Evolutionary conservation across 805 yeast genomes (phyloP), one percentile per base, ranked within the genome.

Genomic region (Myxozyma nipponensis): DNA sequence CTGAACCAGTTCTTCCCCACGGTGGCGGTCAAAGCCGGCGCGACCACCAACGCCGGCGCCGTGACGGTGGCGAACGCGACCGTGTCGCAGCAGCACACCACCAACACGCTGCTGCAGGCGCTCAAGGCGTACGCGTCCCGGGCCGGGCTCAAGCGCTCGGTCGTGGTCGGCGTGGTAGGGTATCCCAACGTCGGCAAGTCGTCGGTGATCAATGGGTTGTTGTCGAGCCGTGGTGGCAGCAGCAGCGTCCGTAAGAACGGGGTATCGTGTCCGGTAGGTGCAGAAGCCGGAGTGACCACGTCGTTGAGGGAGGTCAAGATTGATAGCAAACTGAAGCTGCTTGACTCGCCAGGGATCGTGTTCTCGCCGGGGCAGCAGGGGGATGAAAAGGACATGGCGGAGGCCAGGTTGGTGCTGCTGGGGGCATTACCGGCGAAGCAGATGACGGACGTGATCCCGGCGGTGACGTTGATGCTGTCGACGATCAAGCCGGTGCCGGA

Each of bases 271-370:
- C 97, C 98, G 15, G 95, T 86, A 28, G 98, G 98, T 44, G 95
- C 95, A 65, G 93, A 86, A 71, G 97, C 98, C 2, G 98, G 98
- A 66, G 93, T 93, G 42, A 91, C 98, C 26, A 90, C 96, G 0
- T 74, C 91, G 2, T 72, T 93, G 67, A 81, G 97, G 71, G 95
- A 89, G 68, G 89, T 91, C 52, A 93, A 91, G 71, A 77, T 91
- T 54, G 98, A 91, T 69, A 84, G 82, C 65, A 89, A 89, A 68
- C 77, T 91, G 61, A 87, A 85, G 69, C 77, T 91, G 58, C 75
- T 91, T 64, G 98, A 91, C 69, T 87, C 96, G 47, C 98, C 98
- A 46, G 98, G 98, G 66, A 93, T 91, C 55, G 96, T 93, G 37
- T 91, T 93, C 81, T 98, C 98, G 44, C 59, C 66, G 7, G 51